Evolutionary conservation across 148 eudicot genomes (phyloP).

Genomic region (Chenopodium album): DNA sequence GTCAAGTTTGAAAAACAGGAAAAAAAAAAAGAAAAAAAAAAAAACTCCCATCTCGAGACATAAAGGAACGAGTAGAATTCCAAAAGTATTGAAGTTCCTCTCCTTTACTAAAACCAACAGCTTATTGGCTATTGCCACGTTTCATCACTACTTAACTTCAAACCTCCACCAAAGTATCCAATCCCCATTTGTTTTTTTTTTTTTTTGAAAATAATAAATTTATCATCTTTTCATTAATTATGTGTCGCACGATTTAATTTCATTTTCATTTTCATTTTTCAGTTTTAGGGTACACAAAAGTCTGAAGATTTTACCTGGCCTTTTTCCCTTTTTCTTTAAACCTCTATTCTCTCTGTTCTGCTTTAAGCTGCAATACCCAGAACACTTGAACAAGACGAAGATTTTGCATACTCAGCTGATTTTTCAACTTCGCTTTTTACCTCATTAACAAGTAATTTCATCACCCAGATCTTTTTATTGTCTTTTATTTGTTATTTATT

Average conservation of each 20-base stretch:
- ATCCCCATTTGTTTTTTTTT: neutral
- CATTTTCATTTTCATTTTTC: neutral
- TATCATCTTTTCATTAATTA: conserved; percentile 1
- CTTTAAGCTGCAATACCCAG: neutral
- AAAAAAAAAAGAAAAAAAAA: no score
- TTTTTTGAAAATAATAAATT: neutral
- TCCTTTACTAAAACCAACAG: neutral
- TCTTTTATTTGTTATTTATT: neutral
- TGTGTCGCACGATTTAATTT: conserved; percentile 19
- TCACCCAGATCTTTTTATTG: conserved; percentile 10
- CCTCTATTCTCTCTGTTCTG: no score
- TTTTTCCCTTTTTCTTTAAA: no score
- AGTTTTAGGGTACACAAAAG: neutral
- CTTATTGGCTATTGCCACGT: conserved; percentile 13
- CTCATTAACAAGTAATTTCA: conserved; percentile 10
- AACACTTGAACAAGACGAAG: neutral
- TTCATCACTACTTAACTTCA: neutral
- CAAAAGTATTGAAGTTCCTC: no score
- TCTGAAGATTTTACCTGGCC: no score
- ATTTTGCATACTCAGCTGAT: neutral
- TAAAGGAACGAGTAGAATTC: neutral
- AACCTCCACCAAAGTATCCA: neutral
- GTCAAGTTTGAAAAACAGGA: no score
- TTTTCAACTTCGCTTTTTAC: neutral
- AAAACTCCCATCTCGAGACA: no score